These are phyloP conservation scores for Tolypocladium guangdongense DNA, from an alignment of 2,329 filamentous ascomycete species.

Conservation along the genomic window DNA sequence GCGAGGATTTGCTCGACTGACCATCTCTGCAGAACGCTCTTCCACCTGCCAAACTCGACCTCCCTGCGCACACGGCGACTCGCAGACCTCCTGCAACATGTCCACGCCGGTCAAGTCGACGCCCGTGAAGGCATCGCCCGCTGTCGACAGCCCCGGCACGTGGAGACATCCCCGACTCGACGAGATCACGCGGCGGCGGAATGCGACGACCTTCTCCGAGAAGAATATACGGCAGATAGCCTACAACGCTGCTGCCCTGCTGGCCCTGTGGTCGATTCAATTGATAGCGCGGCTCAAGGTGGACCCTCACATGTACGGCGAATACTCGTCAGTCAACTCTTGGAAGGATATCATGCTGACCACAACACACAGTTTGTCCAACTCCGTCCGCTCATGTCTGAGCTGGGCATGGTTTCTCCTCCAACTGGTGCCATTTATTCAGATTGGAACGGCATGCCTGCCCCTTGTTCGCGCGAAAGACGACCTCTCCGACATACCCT, in stretches of 20 bases:
- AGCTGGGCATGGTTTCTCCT: conserved; percentile 34
- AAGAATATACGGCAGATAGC: conserved; percentile 61
- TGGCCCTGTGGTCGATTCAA: conserved; percentile 26
- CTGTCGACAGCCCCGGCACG: conserved; percentile 55
- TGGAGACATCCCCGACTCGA: conserved; percentile 86
- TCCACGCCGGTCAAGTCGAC: conserved; percentile 21
- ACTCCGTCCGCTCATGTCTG: conserved; percentile 23
- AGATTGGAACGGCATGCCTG: conserved; percentile 58
- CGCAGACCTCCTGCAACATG: conserved; percentile 10
- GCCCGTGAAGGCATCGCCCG: conserved; percentile 29
- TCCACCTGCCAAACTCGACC: neutral
- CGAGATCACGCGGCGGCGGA: conserved; percentile 75
- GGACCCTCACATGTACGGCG: conserved; percentile 25
- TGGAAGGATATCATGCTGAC: neutral
- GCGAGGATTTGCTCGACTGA: neutral
- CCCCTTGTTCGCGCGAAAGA: conserved; percentile 66
- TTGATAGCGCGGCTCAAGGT: conserved; percentile 24
- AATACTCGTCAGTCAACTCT: conserved; percentile 6
- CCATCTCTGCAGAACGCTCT: neutral
- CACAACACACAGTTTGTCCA: conserved; percentile 16
- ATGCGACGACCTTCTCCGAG: conserved; percentile 67
- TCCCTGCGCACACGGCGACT: neutral
- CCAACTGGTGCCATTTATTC: conserved; percentile 52
- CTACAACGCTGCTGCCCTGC: conserved; percentile 49
- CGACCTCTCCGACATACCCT: conserved; percentile 74